A percentile compares a stretch with the other conserved stretches of the same genome.
These are phyloP conservation scores for Bombardia bombarda DNA, from an alignment of 495 filamentous ascomycete species.

Conservation along the genomic window DNA sequence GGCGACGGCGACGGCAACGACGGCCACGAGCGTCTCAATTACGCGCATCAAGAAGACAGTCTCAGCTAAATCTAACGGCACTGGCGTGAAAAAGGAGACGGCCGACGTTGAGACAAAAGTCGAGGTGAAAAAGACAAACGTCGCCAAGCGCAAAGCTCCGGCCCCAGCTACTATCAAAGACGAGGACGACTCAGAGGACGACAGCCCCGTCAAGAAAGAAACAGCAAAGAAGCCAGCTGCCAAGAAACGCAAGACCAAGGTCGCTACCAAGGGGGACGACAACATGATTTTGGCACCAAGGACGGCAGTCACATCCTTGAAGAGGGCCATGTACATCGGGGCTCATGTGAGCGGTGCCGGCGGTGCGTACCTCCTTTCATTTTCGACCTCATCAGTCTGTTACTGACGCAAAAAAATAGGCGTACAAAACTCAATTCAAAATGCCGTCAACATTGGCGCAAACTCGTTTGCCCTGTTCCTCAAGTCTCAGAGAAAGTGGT, in stretches of 20 bases:
- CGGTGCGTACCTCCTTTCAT: constrained; percentile 40
- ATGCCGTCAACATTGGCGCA: constrained; percentile 72
- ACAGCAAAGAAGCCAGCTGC: constrained; percentile 17
- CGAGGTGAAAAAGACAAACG: constrained; percentile 7
- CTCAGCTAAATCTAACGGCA: constrained; percentile 1
- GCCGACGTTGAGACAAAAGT: constrained; percentile 4
- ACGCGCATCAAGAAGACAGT: neutral
- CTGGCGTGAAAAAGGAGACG: constrained; percentile 1
- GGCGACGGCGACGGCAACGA: neutral
- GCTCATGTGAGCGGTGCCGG: constrained; percentile 88
- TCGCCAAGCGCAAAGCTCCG: constrained; percentile 29
- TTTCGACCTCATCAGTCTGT: neutral
- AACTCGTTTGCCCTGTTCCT: constrained; percentile 93
- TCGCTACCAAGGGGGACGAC: constrained; percentile 32
- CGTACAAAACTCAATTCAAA: constrained; percentile 80
- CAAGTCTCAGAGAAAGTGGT: constrained; percentile 93
- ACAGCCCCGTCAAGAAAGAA: constrained; percentile 6
- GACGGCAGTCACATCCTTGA: constrained; percentile 52
- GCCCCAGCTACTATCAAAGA: constrained; percentile 14
- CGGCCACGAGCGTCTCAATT: neutral
- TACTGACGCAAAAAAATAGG: constrained; percentile 34
- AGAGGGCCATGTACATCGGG: constrained; percentile 69
- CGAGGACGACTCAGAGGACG: constrained; percentile 13
- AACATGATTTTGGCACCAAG: constrained; percentile 60
- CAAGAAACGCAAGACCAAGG: constrained; percentile 45